Base-by-base conservation (phyloP, 1,139 yeast genomes). In the Nakaseomyces kungkrabaensis region DNA sequence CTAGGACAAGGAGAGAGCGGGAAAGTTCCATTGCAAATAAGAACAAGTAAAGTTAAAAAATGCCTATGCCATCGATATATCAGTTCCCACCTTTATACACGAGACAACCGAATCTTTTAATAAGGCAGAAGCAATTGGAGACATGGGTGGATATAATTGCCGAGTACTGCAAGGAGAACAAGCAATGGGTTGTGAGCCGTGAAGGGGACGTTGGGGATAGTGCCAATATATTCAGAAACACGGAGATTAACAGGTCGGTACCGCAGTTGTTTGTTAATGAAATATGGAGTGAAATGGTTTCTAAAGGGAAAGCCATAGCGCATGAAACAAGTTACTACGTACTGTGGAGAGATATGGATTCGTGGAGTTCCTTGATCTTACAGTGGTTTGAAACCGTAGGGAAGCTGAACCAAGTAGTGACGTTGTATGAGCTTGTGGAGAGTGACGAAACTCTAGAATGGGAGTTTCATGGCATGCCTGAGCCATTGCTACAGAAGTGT, bases 61-160 rank as follows among this genome's bases (percentile, higher is more conserved):
- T 17, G 22, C 22, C 22, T 1, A 17, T 17, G 60, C 96, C 96
- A 6, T 73, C 81, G 47, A 85, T 90, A 41, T 87, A 88, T 67
- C 73, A 82, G 42, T 92, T 88, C 67, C 97, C 97, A 6, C 98
- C 98, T 0, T 78, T 92, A 59, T 92, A 83, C 69, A 92, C 97
- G 5, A 75, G 80, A 52, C 98, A 92, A 67, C 89, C 94, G 37
- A 92, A 92, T 60, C 77, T 81, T 44, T 81, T 87, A 22, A 83
- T 95, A 3, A 77, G 85, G 70, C 75, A 77, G 37, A 82, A 88
- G 25, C 98, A 92, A 61, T 65, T 77, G 27, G 66, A 68, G 22
- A 75, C 78, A 49, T 84, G 92, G 92, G 68, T 68, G 10, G 69
- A 74, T 52, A 72, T 75, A 63, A 74, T 75, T 46, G 65, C 84